Base-by-base conservation (phyloP, 2,329 filamentous ascomycete genomes). In the Exophiala calicioides region DNA sequence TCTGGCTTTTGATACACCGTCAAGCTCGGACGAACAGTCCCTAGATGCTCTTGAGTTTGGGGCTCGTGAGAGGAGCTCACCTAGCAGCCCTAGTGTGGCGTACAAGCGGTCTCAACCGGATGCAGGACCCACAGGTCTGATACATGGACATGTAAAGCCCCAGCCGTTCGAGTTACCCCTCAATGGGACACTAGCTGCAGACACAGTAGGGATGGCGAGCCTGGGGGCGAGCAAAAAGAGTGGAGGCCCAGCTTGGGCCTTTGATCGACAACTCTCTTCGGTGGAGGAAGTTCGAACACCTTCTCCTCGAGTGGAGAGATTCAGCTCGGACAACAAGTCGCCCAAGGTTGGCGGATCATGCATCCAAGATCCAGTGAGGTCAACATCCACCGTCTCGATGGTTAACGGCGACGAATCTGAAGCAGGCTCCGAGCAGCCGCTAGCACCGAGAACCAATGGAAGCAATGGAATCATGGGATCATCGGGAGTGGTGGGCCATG, bases 391-490 rank as follows among this genome's bases (percentile, higher is more conserved):
- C n/a, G n/a, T 37, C 13, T 2, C 36, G 10, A 12, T 27, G 16
- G 15, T 21, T 7, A 37, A 36, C 60, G 35, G 56, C 56, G 7
- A 68, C 65, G 55, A 62, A 63, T 8, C 61, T 62, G 30, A 42
- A 56, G 15, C 67, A 65, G 63, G 60, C 21, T 29, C 56, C 4
- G 66, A 68, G 9, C 54, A 60, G 2, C 67, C 69, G 19, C 68
- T 68, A 42, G 19, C 45, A 9, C 68, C 58, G n/a, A 69, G 68
- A 46, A 44, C 61, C 3, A 70, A 65, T 46, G 59, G 68, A 46
- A 44, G 60, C 3, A 70, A 65, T 46, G 59, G 61, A 16, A 53
- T 54, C 9, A 56, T 56, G 20, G 52, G 58, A n/a, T 21, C 47
- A 7, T 52, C 57, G 21, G 34, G n/a, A 3, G 33, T 33, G 5